phyloP scores from a whole-genome alignment of 371 early-diverging fungal genomes.

The Mortierella sp. region DNA sequence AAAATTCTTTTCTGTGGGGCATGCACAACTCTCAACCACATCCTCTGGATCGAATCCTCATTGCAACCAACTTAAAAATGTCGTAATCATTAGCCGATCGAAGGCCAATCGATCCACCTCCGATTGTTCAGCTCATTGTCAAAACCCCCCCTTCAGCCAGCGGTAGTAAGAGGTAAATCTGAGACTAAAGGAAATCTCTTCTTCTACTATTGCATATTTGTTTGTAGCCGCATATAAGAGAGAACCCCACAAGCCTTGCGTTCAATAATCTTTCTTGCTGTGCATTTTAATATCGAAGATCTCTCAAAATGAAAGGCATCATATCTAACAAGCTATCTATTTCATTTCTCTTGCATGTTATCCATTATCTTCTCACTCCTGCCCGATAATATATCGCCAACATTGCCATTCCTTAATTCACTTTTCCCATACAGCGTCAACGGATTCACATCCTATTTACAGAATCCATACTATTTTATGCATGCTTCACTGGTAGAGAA shows the following conservation, averaged over 20 bases:
- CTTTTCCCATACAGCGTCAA: background rate
- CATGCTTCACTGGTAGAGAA: constrained; percentile 62
- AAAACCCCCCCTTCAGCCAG: constrained; percentile 24
- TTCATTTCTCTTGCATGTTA: too few species aligned
- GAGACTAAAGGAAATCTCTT: background rate
- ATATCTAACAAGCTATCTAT: background rate
- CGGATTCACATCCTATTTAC: constrained; percentile 70
- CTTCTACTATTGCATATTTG: background rate
- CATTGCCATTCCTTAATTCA: too few species aligned
- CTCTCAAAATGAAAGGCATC: background rate
- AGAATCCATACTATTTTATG: constrained; percentile 91
- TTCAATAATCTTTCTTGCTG: background rate
- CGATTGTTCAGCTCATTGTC: constrained; percentile 86
- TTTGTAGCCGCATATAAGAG: background rate
- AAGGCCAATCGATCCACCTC: constrained; percentile 95
- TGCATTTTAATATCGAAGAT: background rate
- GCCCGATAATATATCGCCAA: too few species aligned
- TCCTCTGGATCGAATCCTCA: background rate
- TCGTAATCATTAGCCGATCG: constrained; percentile 68
- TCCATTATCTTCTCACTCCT: background rate
- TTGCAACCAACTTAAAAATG: background rate
- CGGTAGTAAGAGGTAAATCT: constrained; percentile 24
- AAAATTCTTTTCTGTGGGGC: background rate
- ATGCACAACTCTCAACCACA: background rate
- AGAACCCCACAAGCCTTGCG: too few species aligned